These are phyloP conservation scores for Nepenthes mirabilis DNA, from an alignment of 148 eudicot genomes.

Conservation along the genomic window DNA sequence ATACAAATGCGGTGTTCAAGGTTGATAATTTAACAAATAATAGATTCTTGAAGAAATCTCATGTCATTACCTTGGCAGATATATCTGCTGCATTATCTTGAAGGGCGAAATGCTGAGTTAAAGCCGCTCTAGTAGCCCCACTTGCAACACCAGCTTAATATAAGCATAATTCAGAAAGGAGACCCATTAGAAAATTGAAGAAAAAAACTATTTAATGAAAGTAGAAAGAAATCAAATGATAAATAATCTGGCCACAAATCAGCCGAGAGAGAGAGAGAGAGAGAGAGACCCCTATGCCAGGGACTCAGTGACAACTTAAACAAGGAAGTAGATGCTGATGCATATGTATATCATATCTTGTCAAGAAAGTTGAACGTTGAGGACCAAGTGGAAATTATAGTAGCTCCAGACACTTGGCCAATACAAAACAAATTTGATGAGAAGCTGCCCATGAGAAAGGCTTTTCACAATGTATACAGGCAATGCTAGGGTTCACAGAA, in stretches of 20 bases:
- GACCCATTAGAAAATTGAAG: slow-evolving; percentile 6
- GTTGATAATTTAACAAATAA: not conserved
- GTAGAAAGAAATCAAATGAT: too few relatives aligned
- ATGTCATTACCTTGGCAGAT: slow-evolving; percentile 74
- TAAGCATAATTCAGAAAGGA: slow-evolving; percentile 7
- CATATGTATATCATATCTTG: too few relatives aligned
- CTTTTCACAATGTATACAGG: not conserved
- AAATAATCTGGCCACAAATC: too few relatives aligned
- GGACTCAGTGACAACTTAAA: too few relatives aligned
- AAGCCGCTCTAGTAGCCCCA: slow-evolving; percentile 99
- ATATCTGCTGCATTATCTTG: slow-evolving; percentile 98
- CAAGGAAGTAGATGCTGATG: too few relatives aligned
- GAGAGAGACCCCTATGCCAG: too few relatives aligned
- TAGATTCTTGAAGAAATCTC: not conserved
- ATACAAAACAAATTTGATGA: not conserved
- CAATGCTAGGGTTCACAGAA: not conserved
- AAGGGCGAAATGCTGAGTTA: slow-evolving; percentile 97
- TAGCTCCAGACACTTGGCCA: not conserved
- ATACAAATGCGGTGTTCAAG: slow-evolving; percentile 5
- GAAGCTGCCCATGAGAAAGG: not conserved
- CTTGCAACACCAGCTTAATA: slow-evolving; percentile 95
- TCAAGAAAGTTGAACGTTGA: too few relatives aligned
- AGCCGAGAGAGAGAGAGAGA: too few relatives aligned
- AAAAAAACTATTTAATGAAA: not conserved
- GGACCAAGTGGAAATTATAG: not conserved